A percentile compares a stretch with the other conserved stretches of the same genome.
Conservation (phyloP, 2,329 filamentous ascomycete species). For the Knufia petricola region DNA sequence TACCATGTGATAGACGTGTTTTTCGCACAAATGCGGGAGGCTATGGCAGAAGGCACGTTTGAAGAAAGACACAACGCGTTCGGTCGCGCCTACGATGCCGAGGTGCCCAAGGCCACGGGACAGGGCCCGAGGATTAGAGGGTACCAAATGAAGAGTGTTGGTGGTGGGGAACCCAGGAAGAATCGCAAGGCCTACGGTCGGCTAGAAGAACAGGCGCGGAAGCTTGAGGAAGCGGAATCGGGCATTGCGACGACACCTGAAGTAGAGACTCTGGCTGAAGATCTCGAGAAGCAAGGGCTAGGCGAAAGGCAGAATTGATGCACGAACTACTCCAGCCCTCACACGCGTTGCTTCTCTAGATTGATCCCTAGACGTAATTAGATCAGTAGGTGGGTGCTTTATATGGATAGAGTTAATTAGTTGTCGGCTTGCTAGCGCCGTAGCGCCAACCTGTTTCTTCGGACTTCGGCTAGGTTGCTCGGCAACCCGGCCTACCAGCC, state of each 20-base stretch:
- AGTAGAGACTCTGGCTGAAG: slow-evolving; percentile 39
- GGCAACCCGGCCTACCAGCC: neutral
- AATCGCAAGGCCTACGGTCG: slow-evolving; percentile 60
- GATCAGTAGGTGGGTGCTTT: too few relatives aligned
- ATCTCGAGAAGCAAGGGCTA: slow-evolving; percentile 49
- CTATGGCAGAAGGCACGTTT: slow-evolving; percentile 49
- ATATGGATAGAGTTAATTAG: too few relatives aligned
- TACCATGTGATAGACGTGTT: slow-evolving; percentile 62
- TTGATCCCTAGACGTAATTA: too few relatives aligned
- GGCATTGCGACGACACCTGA: slow-evolving; percentile 40
- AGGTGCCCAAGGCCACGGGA: slow-evolving; percentile 65
- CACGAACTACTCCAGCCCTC: neutral
- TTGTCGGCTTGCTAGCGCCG: neutral
- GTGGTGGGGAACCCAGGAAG: slow-evolving; percentile 51
- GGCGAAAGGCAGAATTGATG: slow-evolving; percentile 25
- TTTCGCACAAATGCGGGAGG: slow-evolving; percentile 59
- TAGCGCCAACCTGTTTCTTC: too few relatives aligned
- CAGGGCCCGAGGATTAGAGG: slow-evolving; percentile 67
- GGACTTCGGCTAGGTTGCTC: too few relatives aligned
- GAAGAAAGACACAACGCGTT: slow-evolving; percentile 51
- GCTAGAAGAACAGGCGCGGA: slow-evolving; percentile 41
- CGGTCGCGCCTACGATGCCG: slow-evolving; percentile 55
- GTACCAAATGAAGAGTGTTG: slow-evolving; percentile 68
- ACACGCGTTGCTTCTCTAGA: too few relatives aligned
- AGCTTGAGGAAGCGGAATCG: slow-evolving; percentile 41